Evolutionary conservation across 495 filamentous ascomycete species (phyloP), one percentile per base, ranked within the genome.

Genomic region (Tetracladium marchalianum): DNA sequence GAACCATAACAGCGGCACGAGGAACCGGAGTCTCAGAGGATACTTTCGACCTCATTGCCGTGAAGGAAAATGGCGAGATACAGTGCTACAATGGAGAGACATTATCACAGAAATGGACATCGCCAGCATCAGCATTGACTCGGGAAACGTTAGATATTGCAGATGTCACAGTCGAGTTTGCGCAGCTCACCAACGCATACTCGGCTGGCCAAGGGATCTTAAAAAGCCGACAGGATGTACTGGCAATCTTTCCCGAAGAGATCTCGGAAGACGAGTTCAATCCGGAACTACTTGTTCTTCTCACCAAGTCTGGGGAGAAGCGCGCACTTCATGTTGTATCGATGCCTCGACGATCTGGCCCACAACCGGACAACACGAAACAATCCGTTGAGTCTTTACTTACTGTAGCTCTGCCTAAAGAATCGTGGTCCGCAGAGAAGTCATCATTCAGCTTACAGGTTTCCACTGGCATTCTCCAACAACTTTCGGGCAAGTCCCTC

Each of bases 401-500:
- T 5, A 11, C 49, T 38, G 46, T 33, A 9, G 31, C 31, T 5
- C 38, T 58, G 18, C 45, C 49, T 1, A 33, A 31, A 3, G 19
- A 32, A 22, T n/a, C 38, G 10, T 13, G 12, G 16, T 12, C 12
- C 4, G 39, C 37, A 22, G 47, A 38, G 12, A 5, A 39, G 16
- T n/a, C 50, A 11, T 50, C 52, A 1, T 76, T 71, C 56, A 71
- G 69, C 35, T 60, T 82, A n/a, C 73, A 82, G 51, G 63, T 73
- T 40, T 63, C 67, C 32, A 67, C 70, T 3, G 81, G 79, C 16
- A 66, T 61, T n/a, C 55, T 83, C 7, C 66, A 80, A 32, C 65
- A 74, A 51, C 63, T 81, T 11, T 46, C 53, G 31, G 45, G 58
- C n/a, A 65, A 61, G 4, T 54, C 49, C 1, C 58, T 84, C 9